These are phyloP conservation scores for Stevia rebaudiana DNA, from an alignment of 140 eudicot genomes.

Conservation along the genomic window DNA sequence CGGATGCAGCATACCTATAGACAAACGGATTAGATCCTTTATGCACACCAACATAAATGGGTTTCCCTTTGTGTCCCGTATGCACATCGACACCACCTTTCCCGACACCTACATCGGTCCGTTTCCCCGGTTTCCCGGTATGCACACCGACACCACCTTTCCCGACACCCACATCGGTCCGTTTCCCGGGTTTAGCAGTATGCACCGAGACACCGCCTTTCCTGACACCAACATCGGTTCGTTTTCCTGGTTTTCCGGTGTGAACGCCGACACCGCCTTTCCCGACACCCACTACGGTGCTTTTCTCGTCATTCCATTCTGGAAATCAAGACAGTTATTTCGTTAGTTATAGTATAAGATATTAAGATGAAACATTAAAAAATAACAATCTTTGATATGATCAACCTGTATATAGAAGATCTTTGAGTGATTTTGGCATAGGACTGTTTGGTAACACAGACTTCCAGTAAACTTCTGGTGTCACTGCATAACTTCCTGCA, in stretches of 20 bases:
- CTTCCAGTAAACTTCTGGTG: slow-evolving; percentile 63
- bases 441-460: slow-evolving; percentile 49
- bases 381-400: not conserved
- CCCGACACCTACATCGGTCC: slow-evolving; percentile 36
- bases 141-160: slow-evolving; percentile 40
- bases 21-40: slow-evolving; percentile 14
- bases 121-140: slow-evolving; percentile 25
- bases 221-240: slow-evolving; percentile 40
- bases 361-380: too few species aligned
- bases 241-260: slow-evolving; percentile 30
- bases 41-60: slow-evolving; percentile 21
- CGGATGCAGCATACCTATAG: slow-evolving; percentile 36
- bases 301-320: slow-evolving; percentile 38
- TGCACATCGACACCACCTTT: slow-evolving; percentile 40
- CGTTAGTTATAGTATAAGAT: too few species aligned
- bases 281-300: slow-evolving; percentile 40
- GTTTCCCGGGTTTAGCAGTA: slow-evolving; percentile 25
- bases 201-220: slow-evolving; percentile 40
- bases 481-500: slow-evolving; percentile 36
- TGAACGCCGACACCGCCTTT: slow-evolving; percentile 32
- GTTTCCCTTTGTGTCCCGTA: slow-evolving; percentile 32
- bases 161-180: slow-evolving; percentile 38
- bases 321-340: not conserved
- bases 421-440: slow-evolving; percentile 53
- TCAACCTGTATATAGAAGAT: slow-evolving; percentile 31